Evolutionary conservation across 1,284 basidiomycete species (phyloP).

Genomic region (Ceraceosorus guamensis): DNA sequence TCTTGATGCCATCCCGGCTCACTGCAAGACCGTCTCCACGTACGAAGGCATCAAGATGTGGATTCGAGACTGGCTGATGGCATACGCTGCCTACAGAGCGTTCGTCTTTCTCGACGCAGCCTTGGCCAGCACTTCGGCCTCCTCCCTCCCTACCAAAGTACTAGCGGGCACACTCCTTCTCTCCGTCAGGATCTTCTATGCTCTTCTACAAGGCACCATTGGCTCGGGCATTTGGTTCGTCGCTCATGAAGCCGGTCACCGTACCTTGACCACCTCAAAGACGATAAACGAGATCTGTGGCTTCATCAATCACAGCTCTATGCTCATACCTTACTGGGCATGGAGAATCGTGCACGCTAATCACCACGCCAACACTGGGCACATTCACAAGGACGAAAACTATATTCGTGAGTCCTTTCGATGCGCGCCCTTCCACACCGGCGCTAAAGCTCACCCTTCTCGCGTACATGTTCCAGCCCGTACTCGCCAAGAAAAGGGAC

Average conservation of each 20-base stretch:
- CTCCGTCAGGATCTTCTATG: conserved; percentile 72
- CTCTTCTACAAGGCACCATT: conserved; percentile 72
- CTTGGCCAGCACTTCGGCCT: too few relatives aligned
- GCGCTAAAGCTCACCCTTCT: too few relatives aligned
- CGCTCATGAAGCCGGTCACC: conserved; percentile 68
- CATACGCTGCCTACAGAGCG: not conserved
- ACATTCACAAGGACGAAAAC: conserved; percentile 92
- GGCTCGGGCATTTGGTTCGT: conserved; percentile 90
- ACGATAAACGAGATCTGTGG: conserved; percentile 83
- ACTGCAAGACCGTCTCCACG: conserved; percentile 87
- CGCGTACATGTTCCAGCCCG: conserved; percentile 53
- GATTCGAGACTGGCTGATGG: not conserved
- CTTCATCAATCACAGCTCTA: conserved; percentile 82
- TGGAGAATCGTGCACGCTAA: conserved; percentile 95
- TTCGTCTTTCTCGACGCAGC: not conserved
- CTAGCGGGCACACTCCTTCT: conserved; percentile 63
- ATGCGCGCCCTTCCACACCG: too few relatives aligned
- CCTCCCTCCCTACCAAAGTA: conserved; percentile 54
- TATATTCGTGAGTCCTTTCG: conserved; percentile 56
- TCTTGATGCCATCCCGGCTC: conserved; percentile 74
- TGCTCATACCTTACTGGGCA: conserved; percentile 93
- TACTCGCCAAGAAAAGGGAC: conserved; percentile 63
- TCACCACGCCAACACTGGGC: conserved; percentile 90
- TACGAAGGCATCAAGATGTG: not conserved
- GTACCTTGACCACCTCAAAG: conserved; percentile 80